Evolutionary conservation across 495 filamentous ascomycete genomes (phyloP), one percentile per base, ranked within the genome.

Genomic region (Aspergillus homomorphus): DNA sequence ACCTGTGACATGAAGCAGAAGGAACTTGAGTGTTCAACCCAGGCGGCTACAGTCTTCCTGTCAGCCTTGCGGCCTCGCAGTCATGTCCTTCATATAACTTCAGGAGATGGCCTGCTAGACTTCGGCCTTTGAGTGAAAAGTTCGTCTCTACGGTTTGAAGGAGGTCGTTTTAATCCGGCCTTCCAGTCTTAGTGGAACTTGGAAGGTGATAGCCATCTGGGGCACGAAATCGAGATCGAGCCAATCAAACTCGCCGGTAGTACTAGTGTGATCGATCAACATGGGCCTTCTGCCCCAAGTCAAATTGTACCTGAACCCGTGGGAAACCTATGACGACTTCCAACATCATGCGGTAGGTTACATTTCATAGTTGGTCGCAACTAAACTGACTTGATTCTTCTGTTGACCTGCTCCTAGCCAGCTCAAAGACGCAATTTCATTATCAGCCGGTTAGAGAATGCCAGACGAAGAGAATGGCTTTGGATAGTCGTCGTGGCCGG

Each of bases 401-500:
- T 23, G 26, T 45, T 45, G 45, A 51, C 16, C 30, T 19, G 14
- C 22, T 38, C 33, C 24, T 46, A 60, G 57, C 45, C 48, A 7
- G 58, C 58, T 14, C 58, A 60, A 41, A 38, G 58, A 28, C 58
- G 56, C 51, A 48, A 60, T 10, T 60, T 55, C 15, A 55, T 60
- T 38, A 51, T 60, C 9, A 53, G 52, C 20, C 58, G 58, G n/a
- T 41, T 60, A 16, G 53, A 60, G 19, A 60, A 60, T 60, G 58
- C 58, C 4, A 33, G 58, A 18, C 23, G 56, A 57, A 49, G 56
- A 59, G 52, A 71, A 60, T 66, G 62, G 60, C 30, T 67, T 46
- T 62, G 67, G 60, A 70, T 73, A 18, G 67, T 75, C 22, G 72
- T 76, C n/a, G 84, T 87, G 15, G 81, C 83, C 3, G 82, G 77